Conservation (phyloP, 352 stramenopile species). For the Globisporangium canariense region DNA sequence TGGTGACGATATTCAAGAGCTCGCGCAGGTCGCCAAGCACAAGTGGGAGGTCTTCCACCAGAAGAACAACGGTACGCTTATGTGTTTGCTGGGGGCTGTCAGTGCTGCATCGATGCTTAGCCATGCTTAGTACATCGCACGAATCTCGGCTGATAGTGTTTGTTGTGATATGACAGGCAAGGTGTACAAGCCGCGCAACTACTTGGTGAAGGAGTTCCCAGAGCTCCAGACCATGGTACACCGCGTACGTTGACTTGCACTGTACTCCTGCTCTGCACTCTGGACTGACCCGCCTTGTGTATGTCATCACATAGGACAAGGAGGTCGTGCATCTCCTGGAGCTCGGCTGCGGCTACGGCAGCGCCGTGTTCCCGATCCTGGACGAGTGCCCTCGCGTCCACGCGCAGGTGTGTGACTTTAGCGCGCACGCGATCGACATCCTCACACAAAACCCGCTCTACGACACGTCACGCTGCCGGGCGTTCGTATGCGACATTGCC, state of each 20-base stretch:
- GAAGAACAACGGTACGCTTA: constrained; percentile 57
- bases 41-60: constrained; percentile 79
- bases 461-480: constrained; percentile 46
- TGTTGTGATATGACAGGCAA: constrained; percentile 35
- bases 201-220: constrained; percentile 77
- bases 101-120: neutral
- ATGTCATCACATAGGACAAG: constrained; percentile 17
- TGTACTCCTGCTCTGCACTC: no score
- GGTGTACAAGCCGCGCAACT: constrained; percentile 82
- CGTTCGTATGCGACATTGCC: constrained; percentile 74
- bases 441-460: constrained; percentile 49
- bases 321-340: constrained; percentile 58
- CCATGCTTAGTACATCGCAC: neutral
- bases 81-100: neutral
- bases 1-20: constrained; percentile 7
- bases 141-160: neutral
- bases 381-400: constrained; percentile 54
- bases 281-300: neutral
- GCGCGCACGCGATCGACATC: constrained; percentile 70
- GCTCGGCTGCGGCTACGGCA: constrained; percentile 85
- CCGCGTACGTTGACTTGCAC: neutral
- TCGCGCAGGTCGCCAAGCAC: constrained; percentile 51
- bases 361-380: constrained; percentile 83
- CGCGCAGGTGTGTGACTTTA: constrained; percentile 82
- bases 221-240: constrained; percentile 45